A percentile compares a stretch with the other conserved stretches of the same genome.
phyloP scores from a whole-genome alignment of 2,329 filamentous ascomycete genomes.

The Fusarium sp. region DNA sequence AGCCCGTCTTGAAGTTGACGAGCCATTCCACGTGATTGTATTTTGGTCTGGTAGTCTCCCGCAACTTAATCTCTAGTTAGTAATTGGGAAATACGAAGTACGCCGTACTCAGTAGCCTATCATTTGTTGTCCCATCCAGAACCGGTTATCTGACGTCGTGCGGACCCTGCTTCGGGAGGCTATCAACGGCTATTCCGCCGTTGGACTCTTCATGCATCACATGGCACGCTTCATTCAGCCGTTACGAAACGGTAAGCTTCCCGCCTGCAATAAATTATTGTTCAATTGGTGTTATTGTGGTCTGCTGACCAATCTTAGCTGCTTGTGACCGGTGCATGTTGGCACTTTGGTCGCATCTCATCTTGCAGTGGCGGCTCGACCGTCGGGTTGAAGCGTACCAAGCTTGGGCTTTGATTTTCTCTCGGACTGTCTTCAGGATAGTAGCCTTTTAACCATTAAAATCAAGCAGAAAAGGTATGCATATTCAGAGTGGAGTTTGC shows the following conservation, averaged over 20 bases:
- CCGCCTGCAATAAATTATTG: constrained; percentile 1
- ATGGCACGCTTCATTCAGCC: constrained; percentile 9
- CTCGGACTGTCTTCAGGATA: background rate
- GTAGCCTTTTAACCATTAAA: background rate
- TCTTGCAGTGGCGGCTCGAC: constrained; percentile 20
- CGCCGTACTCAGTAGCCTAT: background rate
- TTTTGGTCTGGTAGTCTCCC: background rate
- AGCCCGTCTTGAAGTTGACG: background rate
- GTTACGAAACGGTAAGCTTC: constrained; percentile 5
- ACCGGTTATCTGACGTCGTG: background rate
- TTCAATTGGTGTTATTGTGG: background rate
- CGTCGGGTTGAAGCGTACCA: background rate
- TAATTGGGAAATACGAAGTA: background rate
- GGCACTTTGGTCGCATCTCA: background rate
- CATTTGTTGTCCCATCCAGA: background rate
- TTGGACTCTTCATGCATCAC: constrained; percentile 9
- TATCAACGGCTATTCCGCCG: constrained; percentile 10
- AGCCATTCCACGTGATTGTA: constrained; percentile 17
- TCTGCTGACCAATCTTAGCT: background rate
- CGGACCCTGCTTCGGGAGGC: constrained; percentile 9
- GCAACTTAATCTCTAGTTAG: constrained; percentile 12
- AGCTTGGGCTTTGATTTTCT: background rate
- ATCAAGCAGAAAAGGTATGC: no score
- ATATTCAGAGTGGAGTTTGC: background rate
- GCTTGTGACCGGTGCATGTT: background rate